Evolutionary conservation across 2,329 filamentous ascomycete species (phyloP).

Genomic region (Ceratocystis cubensis): DNA sequence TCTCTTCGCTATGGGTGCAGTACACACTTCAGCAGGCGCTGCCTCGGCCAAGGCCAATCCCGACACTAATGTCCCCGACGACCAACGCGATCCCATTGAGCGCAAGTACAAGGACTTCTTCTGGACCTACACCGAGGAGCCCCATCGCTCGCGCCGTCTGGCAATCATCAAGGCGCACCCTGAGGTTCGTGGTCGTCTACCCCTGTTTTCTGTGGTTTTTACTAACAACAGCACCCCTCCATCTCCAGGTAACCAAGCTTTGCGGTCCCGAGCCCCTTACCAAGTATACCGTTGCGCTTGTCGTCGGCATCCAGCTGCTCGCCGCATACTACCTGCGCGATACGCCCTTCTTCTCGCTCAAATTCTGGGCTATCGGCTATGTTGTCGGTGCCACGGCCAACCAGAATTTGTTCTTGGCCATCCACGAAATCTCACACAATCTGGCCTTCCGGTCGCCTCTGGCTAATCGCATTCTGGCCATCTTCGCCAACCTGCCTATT

Average conservation of each 20-base stretch:
- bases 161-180: conserved; percentile 98
- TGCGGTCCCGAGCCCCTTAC: conserved; percentile 93
- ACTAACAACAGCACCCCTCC: conserved; percentile 1
- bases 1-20: not conserved
- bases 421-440: conserved; percentile 98
- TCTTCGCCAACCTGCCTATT: conserved; percentile 92
- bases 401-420: conserved; percentile 96
- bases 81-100: conserved; percentile 20
- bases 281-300: conserved; percentile 76
- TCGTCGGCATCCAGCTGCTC: conserved; percentile 68
- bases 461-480: conserved; percentile 74
- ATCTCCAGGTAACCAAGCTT: conserved; percentile 72
- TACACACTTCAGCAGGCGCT: conserved; percentile 13
- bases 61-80: conserved; percentile 13
- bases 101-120: conserved; percentile 52
- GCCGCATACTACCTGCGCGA: conserved; percentile 67
- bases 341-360: conserved; percentile 67
- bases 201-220: not conserved
- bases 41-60: conserved; percentile 9
- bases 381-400: conserved; percentile 88
- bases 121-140: conserved; percentile 98
- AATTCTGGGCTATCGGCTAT: conserved; percentile 79
- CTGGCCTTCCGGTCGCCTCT: conserved; percentile 73
- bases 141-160: conserved; percentile 76
- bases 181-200: conserved; percentile 46